Conservation (phyloP, 1,284 basidiomycete species). For the Sporisorium iseilematis-ciliati region DNA sequence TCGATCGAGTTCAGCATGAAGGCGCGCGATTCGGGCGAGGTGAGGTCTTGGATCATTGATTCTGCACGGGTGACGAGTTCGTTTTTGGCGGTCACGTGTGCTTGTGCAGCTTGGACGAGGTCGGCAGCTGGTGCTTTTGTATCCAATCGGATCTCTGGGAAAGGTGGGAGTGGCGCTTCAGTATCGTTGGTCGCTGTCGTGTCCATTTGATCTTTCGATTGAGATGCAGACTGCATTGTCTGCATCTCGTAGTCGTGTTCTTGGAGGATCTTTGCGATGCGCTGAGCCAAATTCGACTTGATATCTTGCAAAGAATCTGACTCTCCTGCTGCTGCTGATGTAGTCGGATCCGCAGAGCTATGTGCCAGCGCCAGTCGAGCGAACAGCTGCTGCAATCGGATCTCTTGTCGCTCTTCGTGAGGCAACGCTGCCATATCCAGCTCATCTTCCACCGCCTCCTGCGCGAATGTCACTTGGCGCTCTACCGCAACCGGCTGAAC, state of each 20-base stretch:
- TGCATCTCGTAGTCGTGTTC: slow-evolving; percentile 35
- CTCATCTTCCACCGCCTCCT: not conserved
- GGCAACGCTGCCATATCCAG: slow-evolving; percentile 29
- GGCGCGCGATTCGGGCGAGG: slow-evolving; percentile 19
- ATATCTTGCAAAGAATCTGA: slow-evolving; percentile 25
- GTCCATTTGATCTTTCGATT: not conserved
- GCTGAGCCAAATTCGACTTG: slow-evolving; percentile 39
- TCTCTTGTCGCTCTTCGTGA: slow-evolving; percentile 37
- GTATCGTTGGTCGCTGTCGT: not conserved
- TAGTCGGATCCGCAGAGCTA: not conserved
- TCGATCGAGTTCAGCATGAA: slow-evolving; percentile 48
- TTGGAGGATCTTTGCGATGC: slow-evolving; percentile 35
- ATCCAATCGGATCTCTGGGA: slow-evolving; percentile 23
- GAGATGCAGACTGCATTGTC: slow-evolving; percentile 13
- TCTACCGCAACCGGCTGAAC: not conserved
- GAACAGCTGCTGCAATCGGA: slow-evolving; percentile 44
- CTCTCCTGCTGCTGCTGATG: not conserved
- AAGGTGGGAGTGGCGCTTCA: slow-evolving; percentile 1
- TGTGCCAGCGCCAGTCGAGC: slow-evolving; percentile 42
- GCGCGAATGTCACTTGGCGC: not conserved
- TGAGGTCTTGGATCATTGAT: slow-evolving; percentile 33
- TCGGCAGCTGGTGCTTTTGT: slow-evolving; percentile 3
- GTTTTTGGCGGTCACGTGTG: not conserved
- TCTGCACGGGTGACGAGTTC: slow-evolving; percentile 29
- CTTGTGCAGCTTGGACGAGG: not conserved